Conservation (phyloP, 2,329 filamentous ascomycete species). For the Teratosphaeriaceae sp. region DNA sequence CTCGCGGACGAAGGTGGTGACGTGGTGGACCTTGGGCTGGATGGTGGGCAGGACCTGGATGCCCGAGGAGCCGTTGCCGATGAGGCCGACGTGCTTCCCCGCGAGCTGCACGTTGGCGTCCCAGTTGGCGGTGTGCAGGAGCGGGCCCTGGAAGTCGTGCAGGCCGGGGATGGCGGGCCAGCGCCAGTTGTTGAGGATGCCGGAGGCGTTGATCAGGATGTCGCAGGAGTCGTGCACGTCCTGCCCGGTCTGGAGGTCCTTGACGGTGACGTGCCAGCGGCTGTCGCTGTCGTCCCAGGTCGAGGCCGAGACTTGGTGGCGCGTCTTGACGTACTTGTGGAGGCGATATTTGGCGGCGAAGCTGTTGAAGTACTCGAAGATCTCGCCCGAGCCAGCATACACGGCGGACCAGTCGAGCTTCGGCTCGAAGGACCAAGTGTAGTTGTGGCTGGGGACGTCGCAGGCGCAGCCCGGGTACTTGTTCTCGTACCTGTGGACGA, state of each 20-base stretch:
- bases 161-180: slow-evolving; percentile 32
- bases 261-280: slow-evolving; percentile 33
- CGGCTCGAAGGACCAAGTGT: slow-evolving; percentile 25
- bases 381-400: slow-evolving; percentile 35
- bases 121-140: slow-evolving; percentile 32
- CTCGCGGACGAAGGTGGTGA: slow-evolving; percentile 32
- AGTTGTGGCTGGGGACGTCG: slow-evolving; percentile 9
- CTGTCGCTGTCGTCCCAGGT: slow-evolving; percentile 32
- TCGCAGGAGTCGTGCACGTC: slow-evolving; percentile 23
- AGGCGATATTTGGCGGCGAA: slow-evolving; percentile 35
- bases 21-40: slow-evolving; percentile 26
- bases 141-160: slow-evolving; percentile 27
- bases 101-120: slow-evolving; percentile 22
- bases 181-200: slow-evolving; percentile 21
- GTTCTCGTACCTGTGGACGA: slow-evolving; percentile 14
- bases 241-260: slow-evolving; percentile 13
- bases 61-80: slow-evolving; percentile 30
- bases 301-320: slow-evolving; percentile 31
- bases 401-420: slow-evolving; percentile 25
- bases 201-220: slow-evolving; percentile 30
- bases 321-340: slow-evolving; percentile 32
- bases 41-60: slow-evolving; percentile 35
- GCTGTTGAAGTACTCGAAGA: slow-evolving; percentile 35
- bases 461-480: slow-evolving; percentile 11
- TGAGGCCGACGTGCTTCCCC: slow-evolving; percentile 25